Evolutionary conservation across 2,329 filamentous ascomycete genomes (phyloP).

Genomic region (Phyllosticta citrichinensis): DNA sequence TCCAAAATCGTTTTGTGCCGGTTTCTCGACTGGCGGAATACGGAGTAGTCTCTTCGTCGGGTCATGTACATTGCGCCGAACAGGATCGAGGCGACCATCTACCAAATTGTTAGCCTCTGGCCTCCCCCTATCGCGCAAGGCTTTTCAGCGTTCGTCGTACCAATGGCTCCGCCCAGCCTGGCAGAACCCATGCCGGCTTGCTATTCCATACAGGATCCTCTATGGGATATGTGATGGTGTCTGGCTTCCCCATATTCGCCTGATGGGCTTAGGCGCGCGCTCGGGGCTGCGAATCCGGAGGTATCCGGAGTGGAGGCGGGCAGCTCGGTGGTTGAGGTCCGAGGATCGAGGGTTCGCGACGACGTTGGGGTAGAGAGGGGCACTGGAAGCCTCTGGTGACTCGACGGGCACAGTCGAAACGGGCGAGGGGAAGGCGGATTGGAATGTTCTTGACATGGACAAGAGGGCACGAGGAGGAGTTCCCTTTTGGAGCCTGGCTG

Average conservation of each 20-base stretch:
- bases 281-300: not conserved
- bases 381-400: not conserved
- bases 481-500: not conserved
- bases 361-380: not conserved
- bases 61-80: slow-evolving; percentile 40
- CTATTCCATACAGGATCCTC: slow-evolving; percentile 29
- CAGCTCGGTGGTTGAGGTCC: not conserved
- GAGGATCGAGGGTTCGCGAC: not conserved
- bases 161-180: slow-evolving; percentile 32
- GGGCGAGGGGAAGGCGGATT: not conserved
- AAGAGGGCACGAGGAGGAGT: not conserved
- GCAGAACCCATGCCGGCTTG: slow-evolving; percentile 32
- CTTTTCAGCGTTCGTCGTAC: slow-evolving; percentile 17
- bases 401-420: not conserved
- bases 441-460: not conserved
- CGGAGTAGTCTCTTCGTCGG: slow-evolving; percentile 34
- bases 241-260: slow-evolving; percentile 3
- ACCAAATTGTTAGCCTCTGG: not conserved
- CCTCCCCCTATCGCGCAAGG: not conserved
- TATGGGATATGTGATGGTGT: slow-evolving; percentile 11
- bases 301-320: not conserved
- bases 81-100: slow-evolving; percentile 44
- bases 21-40: slow-evolving; percentile 22
- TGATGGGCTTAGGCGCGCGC: not conserved
- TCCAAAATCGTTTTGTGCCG: slow-evolving; percentile 26